Conservation (phyloP, 768 basidiomycete genomes). For the Pleurotus tuber-regium region DNA sequence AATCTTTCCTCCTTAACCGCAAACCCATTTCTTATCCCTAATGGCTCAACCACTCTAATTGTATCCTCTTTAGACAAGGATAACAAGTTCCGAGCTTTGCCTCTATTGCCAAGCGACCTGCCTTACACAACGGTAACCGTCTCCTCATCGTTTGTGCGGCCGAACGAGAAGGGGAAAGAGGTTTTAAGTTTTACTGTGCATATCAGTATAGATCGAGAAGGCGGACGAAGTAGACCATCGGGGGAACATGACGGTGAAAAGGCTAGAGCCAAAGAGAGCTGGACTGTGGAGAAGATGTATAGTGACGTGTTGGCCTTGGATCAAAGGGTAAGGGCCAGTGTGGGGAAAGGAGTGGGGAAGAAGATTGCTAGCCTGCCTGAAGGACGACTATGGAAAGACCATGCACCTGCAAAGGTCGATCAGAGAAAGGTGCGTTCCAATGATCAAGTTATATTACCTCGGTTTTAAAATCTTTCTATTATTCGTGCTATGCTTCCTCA, state of each 20-base stretch:
- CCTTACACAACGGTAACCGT: conserved; percentile 69
- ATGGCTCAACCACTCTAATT: background rate
- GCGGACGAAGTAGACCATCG: background rate
- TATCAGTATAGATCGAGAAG: conserved; percentile 36
- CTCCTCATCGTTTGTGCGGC: conserved; percentile 77
- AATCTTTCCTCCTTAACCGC: conserved; percentile 4
- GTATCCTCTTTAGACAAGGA: conserved; percentile 12
- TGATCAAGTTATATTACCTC: background rate
- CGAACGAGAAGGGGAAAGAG: conserved; percentile 91
- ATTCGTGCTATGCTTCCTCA: too few species aligned
- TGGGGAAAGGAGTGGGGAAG: conserved; percentile 71
- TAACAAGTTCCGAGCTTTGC: conserved; percentile 63
- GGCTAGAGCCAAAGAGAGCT: conserved; percentile 65
- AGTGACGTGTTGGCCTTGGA: conserved; percentile 91
- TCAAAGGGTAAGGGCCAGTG: conserved; percentile 63
- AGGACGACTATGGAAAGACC: conserved; percentile 93
- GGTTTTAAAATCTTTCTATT: too few species aligned
- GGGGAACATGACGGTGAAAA: conserved; percentile 37
- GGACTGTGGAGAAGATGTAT: conserved; percentile 92
- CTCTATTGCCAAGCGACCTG: conserved; percentile 69
- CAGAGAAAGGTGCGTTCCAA: conserved; percentile 79
- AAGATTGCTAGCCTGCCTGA: conserved; percentile 84
- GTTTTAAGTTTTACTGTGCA: conserved; percentile 84
- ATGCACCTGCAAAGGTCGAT: conserved; percentile 95
- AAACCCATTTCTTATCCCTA: conserved; percentile 1